Evolutionary conservation across 768 basidiomycete genomes (phyloP).

Genomic region (Boletus coccyginus): DNA sequence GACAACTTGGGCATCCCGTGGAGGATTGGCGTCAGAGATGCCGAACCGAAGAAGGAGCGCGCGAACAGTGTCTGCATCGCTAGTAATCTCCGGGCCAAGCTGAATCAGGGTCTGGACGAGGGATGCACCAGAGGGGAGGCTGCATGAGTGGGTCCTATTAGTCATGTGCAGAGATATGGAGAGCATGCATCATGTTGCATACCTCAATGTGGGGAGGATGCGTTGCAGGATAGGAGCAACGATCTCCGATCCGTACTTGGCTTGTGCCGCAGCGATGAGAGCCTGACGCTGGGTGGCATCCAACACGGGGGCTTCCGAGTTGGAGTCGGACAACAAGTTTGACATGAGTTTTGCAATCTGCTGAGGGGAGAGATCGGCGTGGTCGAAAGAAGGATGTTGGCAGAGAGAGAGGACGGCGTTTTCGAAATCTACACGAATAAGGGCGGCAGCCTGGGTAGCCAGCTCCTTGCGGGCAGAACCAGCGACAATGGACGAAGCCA

Average conservation of each 20-base stretch:
- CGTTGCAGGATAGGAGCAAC: constrained; percentile 71
- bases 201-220: constrained; percentile 77
- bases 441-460: constrained; percentile 53
- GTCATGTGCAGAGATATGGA: constrained; percentile 8
- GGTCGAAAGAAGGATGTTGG: constrained; percentile 79
- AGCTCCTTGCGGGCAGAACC: constrained; percentile 60
- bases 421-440: constrained; percentile 78
- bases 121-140: constrained; percentile 63
- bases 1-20: constrained; percentile 64
- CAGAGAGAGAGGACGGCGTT: constrained; percentile 72
- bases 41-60: constrained; percentile 73
- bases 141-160: constrained; percentile 30
- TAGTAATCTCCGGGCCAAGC: constrained; percentile 76
- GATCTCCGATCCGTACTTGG: constrained; percentile 78
- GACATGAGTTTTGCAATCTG: constrained; percentile 79
- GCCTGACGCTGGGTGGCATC: constrained; percentile 74
- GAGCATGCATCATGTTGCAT: constrained; percentile 20
- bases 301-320: constrained; percentile 66
- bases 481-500: constrained; percentile 72
- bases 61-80: constrained; percentile 66
- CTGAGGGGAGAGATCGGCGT: constrained; percentile 69
- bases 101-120: constrained; percentile 75
- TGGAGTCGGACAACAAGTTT: constrained; percentile 71
- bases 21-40: constrained; percentile 68
- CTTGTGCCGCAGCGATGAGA: constrained; percentile 69